Conservation (phyloP, 2,329 filamentous ascomycete genomes). For the Neofusicoccum cordaticola region DNA sequence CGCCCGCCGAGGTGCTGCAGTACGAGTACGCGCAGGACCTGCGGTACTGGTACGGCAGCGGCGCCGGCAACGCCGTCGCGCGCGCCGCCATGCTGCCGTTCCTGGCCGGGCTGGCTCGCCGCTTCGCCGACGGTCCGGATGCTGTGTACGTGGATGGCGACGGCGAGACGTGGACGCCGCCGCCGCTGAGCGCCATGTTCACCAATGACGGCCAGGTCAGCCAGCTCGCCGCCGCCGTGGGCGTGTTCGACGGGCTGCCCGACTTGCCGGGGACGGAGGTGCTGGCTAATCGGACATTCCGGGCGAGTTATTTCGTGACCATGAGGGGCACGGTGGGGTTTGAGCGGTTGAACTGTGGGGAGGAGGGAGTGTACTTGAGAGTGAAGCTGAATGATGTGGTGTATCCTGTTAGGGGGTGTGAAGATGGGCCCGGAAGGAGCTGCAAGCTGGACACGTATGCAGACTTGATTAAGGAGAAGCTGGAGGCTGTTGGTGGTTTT, state of each 20-base stretch:
- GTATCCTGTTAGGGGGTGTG: constrained; percentile 47
- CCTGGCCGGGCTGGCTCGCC: constrained; percentile 52
- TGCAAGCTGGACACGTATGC: constrained; percentile 44
- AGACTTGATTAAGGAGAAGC: constrained; percentile 46
- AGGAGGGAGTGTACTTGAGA: constrained; percentile 22
- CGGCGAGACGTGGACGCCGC: constrained; percentile 47
- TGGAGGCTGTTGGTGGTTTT: constrained; percentile 51
- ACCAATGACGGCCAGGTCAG: constrained; percentile 66
- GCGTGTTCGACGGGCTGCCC: constrained; percentile 57
- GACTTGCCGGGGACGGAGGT: constrained; percentile 47
- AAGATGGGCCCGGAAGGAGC: constrained; percentile 17
- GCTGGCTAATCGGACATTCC: constrained; percentile 51
- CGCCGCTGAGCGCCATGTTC: constrained; percentile 60
- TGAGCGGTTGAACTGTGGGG: constrained; percentile 42
- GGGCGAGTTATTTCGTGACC: constrained; percentile 55
- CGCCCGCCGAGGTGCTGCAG: constrained; percentile 57
- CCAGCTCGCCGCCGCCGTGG: constrained; percentile 58
- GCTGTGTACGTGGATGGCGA: constrained; percentile 47
- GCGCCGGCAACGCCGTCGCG: constrained; percentile 55
- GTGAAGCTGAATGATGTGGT: constrained; percentile 62
- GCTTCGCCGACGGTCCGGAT: constrained; percentile 54
- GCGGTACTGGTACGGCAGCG: constrained; percentile 65
- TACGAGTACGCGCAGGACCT: constrained; percentile 69
- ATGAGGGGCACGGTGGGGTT: constrained; percentile 67
- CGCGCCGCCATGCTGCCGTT: constrained; percentile 62